Percentiles rank a stretch among this genome's conserved stretches.
Conservation (phyloP, 371 early-diverging fungal genomes). For the Rhizomucor pusillus region DNA sequence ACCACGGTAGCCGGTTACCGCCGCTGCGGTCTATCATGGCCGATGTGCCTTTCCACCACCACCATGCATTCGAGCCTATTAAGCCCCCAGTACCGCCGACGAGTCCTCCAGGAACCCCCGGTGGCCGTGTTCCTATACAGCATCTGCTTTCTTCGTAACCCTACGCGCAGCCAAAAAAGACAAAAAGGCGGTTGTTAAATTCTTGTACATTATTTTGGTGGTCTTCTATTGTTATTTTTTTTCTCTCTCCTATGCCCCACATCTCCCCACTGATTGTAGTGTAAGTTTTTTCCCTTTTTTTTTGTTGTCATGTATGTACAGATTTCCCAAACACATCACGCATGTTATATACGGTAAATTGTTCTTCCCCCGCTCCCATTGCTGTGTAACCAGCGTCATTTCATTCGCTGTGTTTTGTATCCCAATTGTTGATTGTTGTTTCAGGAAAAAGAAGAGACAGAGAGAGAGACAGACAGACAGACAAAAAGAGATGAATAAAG, state of each 20-base stretch:
- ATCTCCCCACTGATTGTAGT: too few relatives aligned
- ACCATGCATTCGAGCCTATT: too few relatives aligned
- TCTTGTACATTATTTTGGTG: too few relatives aligned
- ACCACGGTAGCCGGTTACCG: constrained; percentile 9
- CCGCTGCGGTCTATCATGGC: constrained; percentile 15
- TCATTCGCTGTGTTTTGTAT: background rate
- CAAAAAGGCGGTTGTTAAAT: background rate
- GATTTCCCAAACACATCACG: background rate
- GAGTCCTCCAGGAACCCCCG: background rate
- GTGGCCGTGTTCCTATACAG: constrained; percentile 7
- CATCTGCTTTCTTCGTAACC: constrained; percentile 11
- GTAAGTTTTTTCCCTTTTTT: background rate
- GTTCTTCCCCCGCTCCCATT: background rate
- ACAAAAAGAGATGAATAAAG: too few relatives aligned
- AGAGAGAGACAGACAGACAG: constrained; percentile 1
- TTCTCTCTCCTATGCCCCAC: too few relatives aligned
- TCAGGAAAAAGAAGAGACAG: too few relatives aligned
- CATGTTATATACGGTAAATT: background rate
- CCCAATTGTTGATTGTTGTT: too few relatives aligned
- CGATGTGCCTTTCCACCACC: constrained; percentile 3
- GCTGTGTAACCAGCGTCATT: background rate
- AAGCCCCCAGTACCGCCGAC: constrained; percentile 1
- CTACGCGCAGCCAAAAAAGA: background rate
- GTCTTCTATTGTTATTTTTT: too few relatives aligned
- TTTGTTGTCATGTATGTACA: background rate